Evolutionary conservation across 495 filamentous ascomycete genomes (phyloP), one percentile per base, ranked within the genome.

Genomic region (Neurospora terricola): DNA sequence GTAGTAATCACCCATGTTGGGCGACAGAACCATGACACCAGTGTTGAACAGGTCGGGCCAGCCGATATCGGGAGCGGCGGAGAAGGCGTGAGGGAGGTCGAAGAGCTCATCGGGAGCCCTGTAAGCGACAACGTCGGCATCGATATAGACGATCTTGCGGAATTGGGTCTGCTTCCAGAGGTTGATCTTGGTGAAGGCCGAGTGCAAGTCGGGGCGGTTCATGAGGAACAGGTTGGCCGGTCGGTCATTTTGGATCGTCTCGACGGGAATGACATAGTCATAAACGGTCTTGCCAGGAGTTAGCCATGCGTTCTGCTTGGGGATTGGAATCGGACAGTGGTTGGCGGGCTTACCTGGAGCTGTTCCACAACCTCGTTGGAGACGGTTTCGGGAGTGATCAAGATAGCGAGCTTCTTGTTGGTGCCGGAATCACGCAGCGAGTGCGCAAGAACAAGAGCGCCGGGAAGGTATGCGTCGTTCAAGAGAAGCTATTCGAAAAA

Each of bases 41-140:
- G 93, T 94, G 84, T 99, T 99, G 87, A 99, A 99, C 74, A 93
- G 88, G 83, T 99, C 96, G 38, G 96, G 96, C 96, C 96, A 99
- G 77, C 96, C 96, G 76, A 98, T 91, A 79, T 99, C 96, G 39
- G 96, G 96, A 16, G 91, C 93, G 3, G 96, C 96, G 4, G 94
- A 93, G 78, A 99, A 98, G 42, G 89, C 83, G 70, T 90, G 86
- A 5, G 91, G 83, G 71, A 97, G 77, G 34, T 91, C 85, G 78
- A 99, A 93, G 43, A 99, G 89, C 85, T 98, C 96, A 78, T 99
- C 95, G 2, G 94, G 94, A 38, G 94, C 93, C 72, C 93, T 85
- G 69, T 97, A 84, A 23, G 93, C 90, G 38, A 99, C 91, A 36
- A 97, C 86, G 78, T 99, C 96, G 73, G 93, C 90, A 79, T 99